Conservation (phyloP, 495 filamentous ascomycete genomes). For the Ascobolus immersus region DNA sequence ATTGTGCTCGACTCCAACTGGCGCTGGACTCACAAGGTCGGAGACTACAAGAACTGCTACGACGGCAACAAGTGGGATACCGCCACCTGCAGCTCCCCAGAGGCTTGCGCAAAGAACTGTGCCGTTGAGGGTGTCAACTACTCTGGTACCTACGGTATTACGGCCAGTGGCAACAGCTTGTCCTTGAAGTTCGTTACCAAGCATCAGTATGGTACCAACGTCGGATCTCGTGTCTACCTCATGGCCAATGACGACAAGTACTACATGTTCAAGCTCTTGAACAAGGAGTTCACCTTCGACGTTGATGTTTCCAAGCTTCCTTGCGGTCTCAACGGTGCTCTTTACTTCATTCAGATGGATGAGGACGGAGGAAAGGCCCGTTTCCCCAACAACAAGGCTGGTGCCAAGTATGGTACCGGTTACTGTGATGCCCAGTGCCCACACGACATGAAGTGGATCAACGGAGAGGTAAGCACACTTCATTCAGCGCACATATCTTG, state of each 20-base stretch:
- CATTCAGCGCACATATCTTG: background rate
- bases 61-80: constrained; percentile 24
- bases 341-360: constrained; percentile 45
- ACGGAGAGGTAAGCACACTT: constrained; percentile 18
- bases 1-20: constrained; percentile 28
- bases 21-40: constrained; percentile 23
- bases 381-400: constrained; percentile 33
- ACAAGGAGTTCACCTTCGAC: constrained; percentile 40
- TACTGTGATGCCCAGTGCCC: constrained; percentile 49
- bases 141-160: constrained; percentile 23
- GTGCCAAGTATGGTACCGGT: constrained; percentile 43
- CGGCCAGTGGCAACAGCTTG: constrained; percentile 23
- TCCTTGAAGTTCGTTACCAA: constrained; percentile 32
- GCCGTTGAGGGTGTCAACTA: constrained; percentile 26
- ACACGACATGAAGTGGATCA: constrained; percentile 27
- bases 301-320: constrained; percentile 38
- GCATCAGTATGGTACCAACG: constrained; percentile 23
- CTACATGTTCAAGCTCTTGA: constrained; percentile 28
- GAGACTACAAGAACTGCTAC: constrained; percentile 24
- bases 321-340: constrained; percentile 46
- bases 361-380: constrained; percentile 30
- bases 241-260: constrained; percentile 28
- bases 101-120: constrained; percentile 22
- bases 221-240: constrained; percentile 30
- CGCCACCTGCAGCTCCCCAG: constrained; percentile 17